These are phyloP conservation scores for Gnetum montanum DNA, from an alignment of 75 land plant genomes.

Conservation along the genomic window DNA sequence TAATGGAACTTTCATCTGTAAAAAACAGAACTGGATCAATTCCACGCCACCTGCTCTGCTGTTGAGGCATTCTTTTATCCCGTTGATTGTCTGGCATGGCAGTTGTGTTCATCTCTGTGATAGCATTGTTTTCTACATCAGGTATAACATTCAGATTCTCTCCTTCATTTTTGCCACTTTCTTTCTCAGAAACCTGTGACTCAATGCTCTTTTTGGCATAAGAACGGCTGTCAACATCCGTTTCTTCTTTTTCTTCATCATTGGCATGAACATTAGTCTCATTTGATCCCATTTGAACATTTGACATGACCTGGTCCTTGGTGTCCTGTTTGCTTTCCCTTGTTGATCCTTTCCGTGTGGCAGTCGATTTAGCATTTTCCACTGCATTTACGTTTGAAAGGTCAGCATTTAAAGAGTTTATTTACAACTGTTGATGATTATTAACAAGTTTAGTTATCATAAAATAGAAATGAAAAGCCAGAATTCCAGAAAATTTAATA, in stretches of 20 bases:
- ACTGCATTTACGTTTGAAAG: too few relatives aligned
- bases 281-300: too few relatives aligned
- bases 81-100: neutral
- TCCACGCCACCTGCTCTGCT: slow-evolving; percentile 88
- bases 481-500: too few relatives aligned
- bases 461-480: too few relatives aligned
- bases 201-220: neutral
- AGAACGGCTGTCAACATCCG: neutral
- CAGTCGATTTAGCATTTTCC: too few relatives aligned
- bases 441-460: too few relatives aligned
- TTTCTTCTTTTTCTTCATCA: neutral
- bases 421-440: too few relatives aligned
- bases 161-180: slow-evolving; percentile 1
- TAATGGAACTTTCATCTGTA: slow-evolving; percentile 47
- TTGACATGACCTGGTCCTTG: too few relatives aligned
- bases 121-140: slow-evolving; percentile 1
- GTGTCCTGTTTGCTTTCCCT: too few relatives aligned
- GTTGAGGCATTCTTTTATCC: slow-evolving; percentile 41
- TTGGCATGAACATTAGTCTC: too few relatives aligned
- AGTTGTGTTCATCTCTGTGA: slow-evolving; percentile 5
- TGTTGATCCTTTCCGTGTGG: too few relatives aligned
- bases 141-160: slow-evolving; percentile 2
- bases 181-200: neutral
- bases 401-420: too few relatives aligned
- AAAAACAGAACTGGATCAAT: slow-evolving; percentile 93